phyloP scores from a whole-genome alignment of 305 asterid species.

The Plantago coronopus region DNA sequence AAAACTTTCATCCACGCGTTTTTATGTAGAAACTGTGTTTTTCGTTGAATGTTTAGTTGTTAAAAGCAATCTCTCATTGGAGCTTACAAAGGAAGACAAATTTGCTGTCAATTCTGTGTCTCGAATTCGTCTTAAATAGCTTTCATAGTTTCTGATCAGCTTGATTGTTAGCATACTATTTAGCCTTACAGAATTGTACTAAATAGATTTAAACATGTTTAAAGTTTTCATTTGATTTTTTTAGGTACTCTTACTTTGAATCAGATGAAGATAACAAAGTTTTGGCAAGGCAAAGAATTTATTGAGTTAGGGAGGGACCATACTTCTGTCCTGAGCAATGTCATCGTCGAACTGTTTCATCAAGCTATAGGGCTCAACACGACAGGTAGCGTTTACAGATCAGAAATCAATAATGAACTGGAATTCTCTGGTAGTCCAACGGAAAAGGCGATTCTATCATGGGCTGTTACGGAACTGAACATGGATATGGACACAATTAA shows the following conservation, averaged over 20 bases:
- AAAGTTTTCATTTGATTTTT: too few species aligned
- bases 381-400: slow-evolving; percentile 33
- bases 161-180: too few species aligned
- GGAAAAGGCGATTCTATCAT: slow-evolving; percentile 62
- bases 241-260: slow-evolving; percentile 52
- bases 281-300: slow-evolving; percentile 30
- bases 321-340: slow-evolving; percentile 12
- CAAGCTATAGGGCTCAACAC: slow-evolving; percentile 35
- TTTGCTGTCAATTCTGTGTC: too few species aligned
- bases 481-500: slow-evolving; percentile 58
- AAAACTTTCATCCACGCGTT: too few species aligned
- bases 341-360: slow-evolving; percentile 25
- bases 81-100: too few species aligned
- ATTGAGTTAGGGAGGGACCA: slow-evolving; percentile 6
- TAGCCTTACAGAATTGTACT: too few species aligned
- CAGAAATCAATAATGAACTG: slow-evolving; percentile 13
- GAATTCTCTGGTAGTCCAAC: slow-evolving; percentile 65
- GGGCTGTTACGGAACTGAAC: slow-evolving; percentile 49
- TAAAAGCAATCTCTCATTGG: too few species aligned
- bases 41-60: too few species aligned
- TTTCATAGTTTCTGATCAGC: too few species aligned
- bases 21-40: too few species aligned
- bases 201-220: too few species aligned
- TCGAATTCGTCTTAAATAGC: too few species aligned
- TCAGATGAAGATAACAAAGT: slow-evolving; percentile 55